phyloP scores from a whole-genome alignment of 768 basidiomycete species.

The Paxillus ammoniavirescens region DNA sequence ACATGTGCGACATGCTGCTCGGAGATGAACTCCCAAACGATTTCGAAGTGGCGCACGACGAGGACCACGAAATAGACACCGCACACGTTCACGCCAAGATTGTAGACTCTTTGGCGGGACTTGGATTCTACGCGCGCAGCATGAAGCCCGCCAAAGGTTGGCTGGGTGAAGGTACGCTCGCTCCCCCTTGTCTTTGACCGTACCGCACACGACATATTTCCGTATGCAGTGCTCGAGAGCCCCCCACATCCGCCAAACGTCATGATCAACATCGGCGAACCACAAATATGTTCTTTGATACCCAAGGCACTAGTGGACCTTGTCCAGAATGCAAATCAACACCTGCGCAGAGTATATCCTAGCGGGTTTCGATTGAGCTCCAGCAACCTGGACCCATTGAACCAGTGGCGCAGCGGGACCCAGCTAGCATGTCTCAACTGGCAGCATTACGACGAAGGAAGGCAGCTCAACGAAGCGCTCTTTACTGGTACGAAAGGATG shows the following conservation, averaged over 20 bases:
- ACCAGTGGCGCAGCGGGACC: constrained; percentile 55
- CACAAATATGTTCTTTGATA: constrained; percentile 39
- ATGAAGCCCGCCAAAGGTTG: constrained; percentile 58
- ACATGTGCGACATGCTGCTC: neutral
- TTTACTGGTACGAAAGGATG: constrained; percentile 57
- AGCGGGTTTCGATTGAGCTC: constrained; percentile 55
- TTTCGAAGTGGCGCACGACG: constrained; percentile 10
- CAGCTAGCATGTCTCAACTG: constrained; percentile 61
- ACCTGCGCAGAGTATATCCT: constrained; percentile 59
- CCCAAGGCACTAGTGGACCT: constrained; percentile 37
- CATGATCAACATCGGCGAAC: constrained; percentile 63
- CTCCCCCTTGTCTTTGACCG: neutral
- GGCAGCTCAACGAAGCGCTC: constrained; percentile 64
- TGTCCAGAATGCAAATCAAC: constrained; percentile 39
- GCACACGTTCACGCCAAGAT: constrained; percentile 32
- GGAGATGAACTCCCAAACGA: constrained; percentile 6
- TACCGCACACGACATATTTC: neutral
- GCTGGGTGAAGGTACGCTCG: constrained; percentile 37
- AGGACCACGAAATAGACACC: constrained; percentile 16
- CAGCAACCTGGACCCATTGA: constrained; percentile 50
- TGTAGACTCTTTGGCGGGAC: constrained; percentile 48
- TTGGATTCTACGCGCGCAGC: constrained; percentile 61
- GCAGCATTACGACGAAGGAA: constrained; percentile 57
- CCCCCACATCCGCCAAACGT: constrained; percentile 37
- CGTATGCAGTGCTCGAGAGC: constrained; percentile 9